Base-by-base conservation (phyloP, 257 asterid species). In the Fraxinus quadrangulata region DNA sequence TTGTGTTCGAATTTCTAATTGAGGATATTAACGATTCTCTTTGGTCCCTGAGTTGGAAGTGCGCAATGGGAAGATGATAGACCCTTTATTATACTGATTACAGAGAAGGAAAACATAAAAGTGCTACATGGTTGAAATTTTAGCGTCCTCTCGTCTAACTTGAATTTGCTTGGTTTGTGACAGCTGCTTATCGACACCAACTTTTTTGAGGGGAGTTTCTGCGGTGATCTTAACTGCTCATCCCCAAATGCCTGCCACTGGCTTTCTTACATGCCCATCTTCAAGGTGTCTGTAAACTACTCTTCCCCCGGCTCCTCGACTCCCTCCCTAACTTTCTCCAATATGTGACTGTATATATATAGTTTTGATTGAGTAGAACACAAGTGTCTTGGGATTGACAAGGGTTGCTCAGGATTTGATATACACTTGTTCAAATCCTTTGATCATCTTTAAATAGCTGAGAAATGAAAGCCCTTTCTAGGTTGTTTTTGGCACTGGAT, bases 181-280 rank as follows among this genome's bases (percentile, higher is more conserved):
- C 85, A 79, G 87, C 85, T 75, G 79, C 78, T 66, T 78, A 75
- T 80, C 77, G 81, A 81, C 86, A 77, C 90, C 37, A 70, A 82
- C 80, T 72, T 84, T 79, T 83, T 80, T 39, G 79, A 65, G 78
- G 83, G 79, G 85, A 79, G 56, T 81, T 31, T 76, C 76, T 81
- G 86, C 78, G 31, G 80, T 65, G 78, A 77, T 71, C 37, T 59
- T 3, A 77, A 87, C 73, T 9, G 16, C 45, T 19, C 78, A 51
- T 72, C 54, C 34, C 33, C 72, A 36, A 59, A 59, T n/a, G 67
- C 75, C 13, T 23, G 30, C 26, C 33, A 42, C 74, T 42, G 74
- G 77, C 26, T 68, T 37, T 71, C 65, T 56, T 31, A 21, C 39
- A 3, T 31, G 33, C 33, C 56, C 14, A 24, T 71, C n/a, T 36